A percentile compares a stretch with the other conserved stretches of the same genome.
Conservation (phyloP, 306 rosid species). For the Spatholobus suberectus region DNA sequence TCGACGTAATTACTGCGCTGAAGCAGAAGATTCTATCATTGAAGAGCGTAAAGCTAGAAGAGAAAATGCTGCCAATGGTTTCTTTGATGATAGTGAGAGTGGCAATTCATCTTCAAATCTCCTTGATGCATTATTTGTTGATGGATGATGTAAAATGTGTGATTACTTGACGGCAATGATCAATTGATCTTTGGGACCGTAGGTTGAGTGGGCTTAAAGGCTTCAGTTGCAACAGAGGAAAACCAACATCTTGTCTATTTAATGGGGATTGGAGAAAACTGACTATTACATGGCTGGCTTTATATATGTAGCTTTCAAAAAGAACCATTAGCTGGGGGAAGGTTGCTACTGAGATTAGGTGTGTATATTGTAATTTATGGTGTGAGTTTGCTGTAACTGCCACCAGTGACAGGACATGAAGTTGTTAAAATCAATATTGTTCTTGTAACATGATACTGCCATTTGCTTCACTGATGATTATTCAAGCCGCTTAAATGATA, state of each 20-base stretch:
- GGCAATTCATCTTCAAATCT: slow-evolving; percentile 78
- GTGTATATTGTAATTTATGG: slow-evolving; percentile 33
- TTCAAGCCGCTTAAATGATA: not conserved
- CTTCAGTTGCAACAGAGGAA: slow-evolving; percentile 24
- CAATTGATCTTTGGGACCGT: slow-evolving; percentile 17
- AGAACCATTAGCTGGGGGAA: slow-evolving; percentile 19
- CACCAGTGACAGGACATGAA: slow-evolving; percentile 18
- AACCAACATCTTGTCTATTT: not conserved
- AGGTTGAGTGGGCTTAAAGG: slow-evolving; percentile 29
- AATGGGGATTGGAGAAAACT: slow-evolving; percentile 15
- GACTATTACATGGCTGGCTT: slow-evolving; percentile 2
- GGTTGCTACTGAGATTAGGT: slow-evolving; percentile 27
- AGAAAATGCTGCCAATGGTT: slow-evolving; percentile 67
- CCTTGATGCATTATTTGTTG: slow-evolving; percentile 74
- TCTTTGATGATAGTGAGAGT: slow-evolving; percentile 71
- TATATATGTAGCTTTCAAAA: not conserved
- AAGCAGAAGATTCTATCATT: slow-evolving; percentile 63
- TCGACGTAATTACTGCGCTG: slow-evolving; percentile 67
- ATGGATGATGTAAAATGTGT: slow-evolving; percentile 48
- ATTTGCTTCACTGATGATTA: slow-evolving; percentile 13
- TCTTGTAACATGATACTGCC: not conserved
- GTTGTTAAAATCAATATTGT: slow-evolving; percentile 29
- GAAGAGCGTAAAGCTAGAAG: slow-evolving; percentile 83
- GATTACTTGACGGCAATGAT: slow-evolving; percentile 22
- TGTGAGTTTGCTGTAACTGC: slow-evolving; percentile 34